Evolutionary conservation across 1,284 basidiomycete genomes (phyloP).

Genomic region (Nidula niveotomentosa): DNA sequence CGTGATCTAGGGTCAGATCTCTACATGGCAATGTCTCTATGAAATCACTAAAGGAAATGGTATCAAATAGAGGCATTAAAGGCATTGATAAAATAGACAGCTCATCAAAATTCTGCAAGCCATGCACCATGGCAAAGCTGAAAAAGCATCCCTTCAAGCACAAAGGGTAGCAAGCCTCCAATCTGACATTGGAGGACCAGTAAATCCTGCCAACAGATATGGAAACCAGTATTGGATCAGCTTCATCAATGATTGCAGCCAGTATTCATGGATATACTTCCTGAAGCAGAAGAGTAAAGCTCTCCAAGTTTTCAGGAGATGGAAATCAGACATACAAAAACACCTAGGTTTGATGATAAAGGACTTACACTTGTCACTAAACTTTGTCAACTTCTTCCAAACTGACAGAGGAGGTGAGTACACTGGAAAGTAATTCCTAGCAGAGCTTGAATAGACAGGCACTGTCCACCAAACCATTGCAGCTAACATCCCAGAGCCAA

Average conservation of each 20-base stretch:
- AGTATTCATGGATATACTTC: constrained; percentile 19
- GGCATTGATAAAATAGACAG: constrained; percentile 6
- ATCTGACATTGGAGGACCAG: constrained; percentile 27
- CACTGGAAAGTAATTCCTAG: constrained; percentile 16
- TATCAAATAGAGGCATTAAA: constrained; percentile 9
- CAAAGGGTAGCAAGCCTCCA: constrained; percentile 17
- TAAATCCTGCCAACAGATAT: constrained; percentile 11
- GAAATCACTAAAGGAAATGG: constrained; percentile 14
- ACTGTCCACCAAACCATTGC: constrained; percentile 19
- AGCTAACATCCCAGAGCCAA: constrained; percentile 27
- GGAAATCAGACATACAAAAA: constrained; percentile 11
- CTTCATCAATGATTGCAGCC: constrained; percentile 27
- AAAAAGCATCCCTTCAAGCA: constrained; percentile 20
- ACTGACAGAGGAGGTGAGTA: constrained; percentile 10
- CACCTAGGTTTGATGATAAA: constrained; percentile 14
- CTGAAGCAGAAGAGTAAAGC: constrained; percentile 20
- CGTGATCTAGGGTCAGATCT: too few species aligned
- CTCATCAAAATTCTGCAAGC: constrained; percentile 12
- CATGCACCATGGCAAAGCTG: constrained; percentile 19
- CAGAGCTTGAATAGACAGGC: constrained; percentile 18
- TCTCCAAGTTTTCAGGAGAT: constrained; percentile 14
- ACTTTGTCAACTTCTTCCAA: constrained; percentile 18
- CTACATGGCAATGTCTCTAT: constrained; percentile 14
- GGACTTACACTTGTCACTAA: constrained; percentile 9
- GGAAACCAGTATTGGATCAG: constrained; percentile 26